Evolutionary conservation across 2,329 filamentous ascomycete species (phyloP).

Genomic region (Neopestalotiopsis clavispora): DNA sequence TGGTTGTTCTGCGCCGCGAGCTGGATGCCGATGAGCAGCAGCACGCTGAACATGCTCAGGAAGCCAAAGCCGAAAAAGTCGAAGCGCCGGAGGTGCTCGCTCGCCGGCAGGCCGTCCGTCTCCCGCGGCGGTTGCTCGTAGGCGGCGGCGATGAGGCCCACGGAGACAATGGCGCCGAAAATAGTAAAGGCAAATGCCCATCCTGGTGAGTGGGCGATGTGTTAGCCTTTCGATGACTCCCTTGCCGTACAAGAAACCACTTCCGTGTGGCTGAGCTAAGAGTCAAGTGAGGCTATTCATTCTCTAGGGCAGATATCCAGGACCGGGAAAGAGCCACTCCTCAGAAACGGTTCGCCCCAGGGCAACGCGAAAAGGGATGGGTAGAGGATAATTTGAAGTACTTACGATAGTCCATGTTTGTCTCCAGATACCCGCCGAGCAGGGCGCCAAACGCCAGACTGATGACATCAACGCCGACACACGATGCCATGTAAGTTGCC

Average conservation of each 20-base stretch:
- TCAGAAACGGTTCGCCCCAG: no score
- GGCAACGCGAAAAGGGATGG: no score
- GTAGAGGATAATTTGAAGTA: no score
- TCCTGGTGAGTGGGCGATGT: no score
- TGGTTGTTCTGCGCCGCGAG: slow-evolving; percentile 16
- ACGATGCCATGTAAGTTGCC: slow-evolving; percentile 18
- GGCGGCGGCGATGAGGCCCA: slow-evolving; percentile 6
- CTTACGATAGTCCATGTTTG: slow-evolving; percentile 18
- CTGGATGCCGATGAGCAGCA: slow-evolving; percentile 16
- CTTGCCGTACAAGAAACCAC: no score
- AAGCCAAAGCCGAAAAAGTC: slow-evolving; percentile 19
- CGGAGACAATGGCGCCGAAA: slow-evolving; percentile 16
- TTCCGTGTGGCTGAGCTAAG: no score
- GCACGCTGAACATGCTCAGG: slow-evolving; percentile 14
- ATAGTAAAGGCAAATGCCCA: slow-evolving; percentile 20
- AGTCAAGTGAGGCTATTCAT: no score
- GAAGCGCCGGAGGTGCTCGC: slow-evolving; percentile 15
- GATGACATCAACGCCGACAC: slow-evolving; percentile 19
- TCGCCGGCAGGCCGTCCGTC: slow-evolving; percentile 7
- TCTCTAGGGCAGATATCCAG: no score
- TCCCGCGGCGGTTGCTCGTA: slow-evolving; percentile 15
- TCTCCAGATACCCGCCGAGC: slow-evolving; percentile 18
- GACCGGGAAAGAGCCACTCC: no score
- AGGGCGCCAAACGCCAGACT: slow-evolving; percentile 19
- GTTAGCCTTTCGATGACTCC: no score